Evolutionary conservation across 148 eudicot genomes (phyloP), one percentile per base, ranked within the genome.

Genomic region (Rhododendron ovatum): DNA sequence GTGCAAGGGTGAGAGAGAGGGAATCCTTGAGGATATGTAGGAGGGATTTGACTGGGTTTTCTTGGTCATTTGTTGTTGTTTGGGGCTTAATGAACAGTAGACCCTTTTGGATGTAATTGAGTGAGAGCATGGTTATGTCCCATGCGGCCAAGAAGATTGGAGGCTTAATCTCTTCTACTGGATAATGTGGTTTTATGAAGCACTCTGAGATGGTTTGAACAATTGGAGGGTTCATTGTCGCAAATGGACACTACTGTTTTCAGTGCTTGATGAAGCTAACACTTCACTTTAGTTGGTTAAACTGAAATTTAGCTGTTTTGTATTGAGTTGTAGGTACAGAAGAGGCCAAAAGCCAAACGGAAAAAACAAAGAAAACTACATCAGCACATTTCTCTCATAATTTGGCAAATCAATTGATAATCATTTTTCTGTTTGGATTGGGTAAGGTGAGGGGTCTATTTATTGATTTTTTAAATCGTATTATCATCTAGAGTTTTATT

Each of bases 21-120:
- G 90, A 77, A 18, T 81, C 79, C 20, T 86, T 87, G 50, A 89
- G 90, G 81, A 47, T 82, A 1, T 87, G 24, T 30, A 89, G 13
- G 73, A 84, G 76, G 47, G 69, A 3, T 0, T 57, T 50, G 3
- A 86, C 86, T 3, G 79, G 18, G 80, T 51, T 20, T 59, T 83
- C 82, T 50, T 30, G 39, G 11, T 22, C 81, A 69, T 77, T 78
- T 26, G 51, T 57, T 37, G 28, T 24, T 35, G 51, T 12, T 69
- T 69, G 18, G 7, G 88, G 90, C 71, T 82, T 85, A 12, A 9
- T 24, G 47, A 77, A 90, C 20, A 90, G 81, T 4, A 88, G 90
- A 2, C 92, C 92, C 73, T 90, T 88, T 83, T 90, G 92, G 69
- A 88, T 90, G 78, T 90, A 90, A 6, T 87, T 88, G 0, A 74